phyloP scores from a whole-genome alignment of 2,329 filamentous ascomycete genomes.

The Rutstroemia sydowiana region DNA sequence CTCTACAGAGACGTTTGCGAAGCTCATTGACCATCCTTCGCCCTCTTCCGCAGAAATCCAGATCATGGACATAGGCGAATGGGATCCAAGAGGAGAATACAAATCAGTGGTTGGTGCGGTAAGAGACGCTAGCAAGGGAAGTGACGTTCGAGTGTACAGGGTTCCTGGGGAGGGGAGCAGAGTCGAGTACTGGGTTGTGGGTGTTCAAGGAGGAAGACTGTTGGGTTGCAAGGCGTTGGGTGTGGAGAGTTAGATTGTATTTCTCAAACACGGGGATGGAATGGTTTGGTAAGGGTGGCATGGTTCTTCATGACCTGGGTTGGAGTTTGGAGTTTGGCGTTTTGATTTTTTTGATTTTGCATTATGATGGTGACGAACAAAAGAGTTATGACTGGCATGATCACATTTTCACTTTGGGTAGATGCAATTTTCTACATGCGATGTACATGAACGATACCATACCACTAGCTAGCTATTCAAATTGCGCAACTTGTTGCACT shows the following conservation, averaged over 20 bases:
- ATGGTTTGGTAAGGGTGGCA: no score
- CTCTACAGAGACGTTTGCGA: slow-evolving; percentile 60
- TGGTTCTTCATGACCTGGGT: neutral
- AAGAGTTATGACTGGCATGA: neutral
- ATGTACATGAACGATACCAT: no score
- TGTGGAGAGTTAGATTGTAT: slow-evolving; percentile 1
- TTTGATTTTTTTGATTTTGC: neutral
- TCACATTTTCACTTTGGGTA: no score
- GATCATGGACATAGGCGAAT: slow-evolving; percentile 61
- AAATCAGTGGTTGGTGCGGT: slow-evolving; percentile 61
- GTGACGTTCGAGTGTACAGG: slow-evolving; percentile 67
- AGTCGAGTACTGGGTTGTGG: slow-evolving; percentile 74
- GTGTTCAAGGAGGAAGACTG: slow-evolving; percentile 42
- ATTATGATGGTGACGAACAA: neutral
- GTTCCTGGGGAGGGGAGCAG: slow-evolving; percentile 56
- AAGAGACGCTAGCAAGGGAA: slow-evolving; percentile 50
- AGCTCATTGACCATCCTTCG: slow-evolving; percentile 53
- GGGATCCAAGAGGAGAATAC: slow-evolving; percentile 69
- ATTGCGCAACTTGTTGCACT: no score
- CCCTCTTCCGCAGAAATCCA: slow-evolving; percentile 50
- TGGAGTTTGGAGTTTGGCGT: neutral
- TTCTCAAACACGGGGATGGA: neutral
- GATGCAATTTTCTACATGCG: no score
- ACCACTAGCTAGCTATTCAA: no score
- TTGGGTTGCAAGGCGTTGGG: slow-evolving; percentile 5